Evolutionary conservation across 2,329 filamentous ascomycete species (phyloP).

Genomic region (Chrysosporium queenslandicum): DNA sequence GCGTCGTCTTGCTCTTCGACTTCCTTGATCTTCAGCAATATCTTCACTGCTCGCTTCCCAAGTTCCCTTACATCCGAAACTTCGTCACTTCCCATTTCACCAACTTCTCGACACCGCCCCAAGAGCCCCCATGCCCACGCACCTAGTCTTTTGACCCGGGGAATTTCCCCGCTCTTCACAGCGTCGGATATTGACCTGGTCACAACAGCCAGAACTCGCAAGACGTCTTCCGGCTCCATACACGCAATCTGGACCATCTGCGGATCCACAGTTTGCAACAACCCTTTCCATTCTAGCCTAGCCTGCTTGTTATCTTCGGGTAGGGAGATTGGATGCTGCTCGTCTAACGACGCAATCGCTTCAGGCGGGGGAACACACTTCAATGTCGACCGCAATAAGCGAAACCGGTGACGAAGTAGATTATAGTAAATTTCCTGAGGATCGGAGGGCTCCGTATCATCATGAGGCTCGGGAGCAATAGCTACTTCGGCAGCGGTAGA

Average conservation of each 20-base stretch:
- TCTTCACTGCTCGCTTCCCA: slow-evolving; percentile 60
- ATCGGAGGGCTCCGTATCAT: slow-evolving; percentile 24
- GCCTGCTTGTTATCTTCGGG: slow-evolving; percentile 45
- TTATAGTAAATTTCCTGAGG: slow-evolving; percentile 59
- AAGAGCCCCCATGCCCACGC: slow-evolving; percentile 80
- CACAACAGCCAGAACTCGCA: slow-evolving; percentile 56
- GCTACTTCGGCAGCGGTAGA: slow-evolving; percentile 31
- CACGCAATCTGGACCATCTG: slow-evolving; percentile 42
- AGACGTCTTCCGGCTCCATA: slow-evolving; percentile 51
- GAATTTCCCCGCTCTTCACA: slow-evolving; percentile 51
- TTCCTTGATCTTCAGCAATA: slow-evolving; percentile 37
- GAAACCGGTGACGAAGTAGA: slow-evolving; percentile 56
- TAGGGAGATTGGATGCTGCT: slow-evolving; percentile 45
- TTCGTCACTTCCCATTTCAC: slow-evolving; percentile 64
- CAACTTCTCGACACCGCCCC: slow-evolving; percentile 61
- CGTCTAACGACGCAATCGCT: slow-evolving; percentile 45
- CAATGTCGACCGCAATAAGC: slow-evolving; percentile 53
- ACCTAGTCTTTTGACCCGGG: slow-evolving; percentile 57
- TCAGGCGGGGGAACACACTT: slow-evolving; percentile 45
- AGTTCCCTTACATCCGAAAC: slow-evolving; percentile 68
- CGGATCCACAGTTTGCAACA: slow-evolving; percentile 36
- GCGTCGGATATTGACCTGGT: slow-evolving; percentile 50
- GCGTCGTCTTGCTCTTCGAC: slow-evolving; percentile 25
- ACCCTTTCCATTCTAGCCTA: slow-evolving; percentile 46
- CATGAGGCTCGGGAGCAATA: slow-evolving; percentile 36